phyloP scores from a whole-genome alignment of 495 filamentous ascomycete species.

The Endocarpon pusillum region DNA sequence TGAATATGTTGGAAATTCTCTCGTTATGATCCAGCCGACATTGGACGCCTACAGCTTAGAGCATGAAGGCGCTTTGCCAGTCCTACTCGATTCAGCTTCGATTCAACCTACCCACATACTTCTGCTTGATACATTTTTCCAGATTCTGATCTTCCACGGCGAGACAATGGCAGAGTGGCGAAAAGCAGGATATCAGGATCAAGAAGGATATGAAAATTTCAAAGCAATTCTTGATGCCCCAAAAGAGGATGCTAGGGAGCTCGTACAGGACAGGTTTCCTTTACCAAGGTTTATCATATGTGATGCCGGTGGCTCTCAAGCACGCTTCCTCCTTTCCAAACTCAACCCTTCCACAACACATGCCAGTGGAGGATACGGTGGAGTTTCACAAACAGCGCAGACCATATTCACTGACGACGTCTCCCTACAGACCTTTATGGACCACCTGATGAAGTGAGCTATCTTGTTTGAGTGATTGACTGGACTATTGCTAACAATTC shows the following conservation, averaged over 20 bases:
- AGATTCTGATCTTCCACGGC: constrained; percentile 97
- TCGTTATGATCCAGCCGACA: constrained; percentile 98
- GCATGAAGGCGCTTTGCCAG: constrained; percentile 75
- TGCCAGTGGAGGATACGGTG: constrained; percentile 80
- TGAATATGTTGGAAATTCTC: constrained; percentile 90
- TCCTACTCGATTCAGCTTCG: constrained; percentile 85
- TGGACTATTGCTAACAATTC: constrained; percentile 15
- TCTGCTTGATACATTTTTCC: constrained; percentile 96
- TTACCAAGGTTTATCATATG: constrained; percentile 97
- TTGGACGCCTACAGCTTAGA: constrained; percentile 96
- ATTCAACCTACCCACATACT: constrained; percentile 92
- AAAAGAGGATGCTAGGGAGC: constrained; percentile 95
- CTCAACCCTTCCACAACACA: constrained; percentile 98
- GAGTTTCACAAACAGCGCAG: constrained; percentile 76
- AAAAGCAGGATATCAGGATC: constrained; percentile 94
- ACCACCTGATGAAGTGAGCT: constrained; percentile 95
- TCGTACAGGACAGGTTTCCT: constrained; percentile 94
- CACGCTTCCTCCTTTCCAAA: constrained; percentile 92
- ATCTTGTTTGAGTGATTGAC: too few relatives aligned
- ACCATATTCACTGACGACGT: constrained; percentile 99
- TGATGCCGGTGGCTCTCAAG: constrained; percentile 94
- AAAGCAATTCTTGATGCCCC: constrained; percentile 73
- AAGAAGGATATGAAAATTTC: constrained; percentile 97
- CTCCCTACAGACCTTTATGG: constrained; percentile 97
- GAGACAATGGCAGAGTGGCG: constrained; percentile 98